Evolutionary conservation across 306 rosid genomes (phyloP).

Genomic region (Medicago lupulina): DNA sequence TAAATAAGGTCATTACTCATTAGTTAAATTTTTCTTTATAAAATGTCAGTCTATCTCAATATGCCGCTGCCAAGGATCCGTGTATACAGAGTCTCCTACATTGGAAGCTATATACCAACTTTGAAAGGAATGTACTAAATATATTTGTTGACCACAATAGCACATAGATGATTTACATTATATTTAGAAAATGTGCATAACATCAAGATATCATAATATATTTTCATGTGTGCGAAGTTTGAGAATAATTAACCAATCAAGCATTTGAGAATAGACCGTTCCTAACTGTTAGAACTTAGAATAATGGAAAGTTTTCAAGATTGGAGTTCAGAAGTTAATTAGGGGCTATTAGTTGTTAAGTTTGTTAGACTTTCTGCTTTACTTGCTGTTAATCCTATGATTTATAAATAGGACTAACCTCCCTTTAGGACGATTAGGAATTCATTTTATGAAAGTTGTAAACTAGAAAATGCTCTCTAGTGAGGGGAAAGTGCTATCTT

Average conservation of each 20-base stretch:
- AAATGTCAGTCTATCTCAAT: neutral
- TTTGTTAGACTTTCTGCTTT: no score
- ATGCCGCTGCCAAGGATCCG: neutral
- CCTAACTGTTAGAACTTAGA: neutral
- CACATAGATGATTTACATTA: conserved; percentile 1
- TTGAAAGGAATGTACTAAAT: neutral
- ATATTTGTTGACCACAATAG: neutral
- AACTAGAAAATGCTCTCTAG: neutral
- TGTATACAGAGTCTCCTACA: neutral
- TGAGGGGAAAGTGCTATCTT: neutral
- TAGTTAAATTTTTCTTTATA: neutral
- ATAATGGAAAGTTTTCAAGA: no score
- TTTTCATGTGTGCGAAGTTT: neutral
- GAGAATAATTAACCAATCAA: neutral
- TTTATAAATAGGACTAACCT: no score
- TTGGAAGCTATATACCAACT: neutral
- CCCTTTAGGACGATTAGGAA: no score
- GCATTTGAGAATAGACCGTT: neutral
- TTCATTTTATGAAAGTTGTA: no score
- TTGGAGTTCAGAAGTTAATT: no score
- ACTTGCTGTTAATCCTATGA: no score
- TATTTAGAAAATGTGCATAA: neutral
- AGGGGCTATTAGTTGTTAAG: no score
- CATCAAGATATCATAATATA: neutral
- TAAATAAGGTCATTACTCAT: neutral